These are phyloP conservation scores for Mycena maculata DNA, from an alignment of 768 basidiomycete species.

Conservation along the genomic window DNA sequence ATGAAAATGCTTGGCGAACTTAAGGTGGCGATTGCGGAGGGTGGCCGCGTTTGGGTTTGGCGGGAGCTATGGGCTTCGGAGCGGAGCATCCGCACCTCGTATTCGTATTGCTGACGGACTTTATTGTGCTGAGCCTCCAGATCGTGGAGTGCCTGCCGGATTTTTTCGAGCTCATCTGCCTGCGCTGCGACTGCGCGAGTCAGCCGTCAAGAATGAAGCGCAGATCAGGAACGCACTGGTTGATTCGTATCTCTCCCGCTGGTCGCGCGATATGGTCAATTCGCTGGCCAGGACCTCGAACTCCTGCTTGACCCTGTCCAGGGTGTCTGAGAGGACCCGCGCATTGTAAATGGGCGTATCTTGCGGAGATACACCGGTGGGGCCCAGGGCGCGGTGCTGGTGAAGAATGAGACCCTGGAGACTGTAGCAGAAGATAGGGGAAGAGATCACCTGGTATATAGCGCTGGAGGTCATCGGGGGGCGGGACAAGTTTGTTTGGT, in stretches of 20 bases:
- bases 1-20: constrained; percentile 33
- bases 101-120: constrained; percentile 28
- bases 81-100: constrained; percentile 26
- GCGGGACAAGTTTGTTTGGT: neutral
- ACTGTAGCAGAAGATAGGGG: neutral
- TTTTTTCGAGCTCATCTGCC: constrained; percentile 33
- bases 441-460: constrained; percentile 23
- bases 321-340: constrained; percentile 27
- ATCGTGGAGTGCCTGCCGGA: constrained; percentile 19
- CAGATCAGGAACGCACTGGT: constrained; percentile 19
- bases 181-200: constrained; percentile 15
- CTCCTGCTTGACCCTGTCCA: constrained; percentile 33
- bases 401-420: neutral
- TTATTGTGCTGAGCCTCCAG: constrained; percentile 23
- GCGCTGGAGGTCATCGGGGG: constrained; percentile 26
- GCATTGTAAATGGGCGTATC: constrained; percentile 23
- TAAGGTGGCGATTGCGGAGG: constrained; percentile 28
- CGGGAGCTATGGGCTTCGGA: constrained; percentile 7
- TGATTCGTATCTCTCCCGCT: constrained; percentile 31
- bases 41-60: constrained; percentile 21
- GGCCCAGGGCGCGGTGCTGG: constrained; percentile 27
- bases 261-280: constrained; percentile 28
- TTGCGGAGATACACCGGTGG: constrained; percentile 10
- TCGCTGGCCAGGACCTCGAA: constrained; percentile 30
- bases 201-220: neutral